Base-by-base conservation (phyloP, 164 flowering plant species). In the Akebia trifoliata region DNA sequence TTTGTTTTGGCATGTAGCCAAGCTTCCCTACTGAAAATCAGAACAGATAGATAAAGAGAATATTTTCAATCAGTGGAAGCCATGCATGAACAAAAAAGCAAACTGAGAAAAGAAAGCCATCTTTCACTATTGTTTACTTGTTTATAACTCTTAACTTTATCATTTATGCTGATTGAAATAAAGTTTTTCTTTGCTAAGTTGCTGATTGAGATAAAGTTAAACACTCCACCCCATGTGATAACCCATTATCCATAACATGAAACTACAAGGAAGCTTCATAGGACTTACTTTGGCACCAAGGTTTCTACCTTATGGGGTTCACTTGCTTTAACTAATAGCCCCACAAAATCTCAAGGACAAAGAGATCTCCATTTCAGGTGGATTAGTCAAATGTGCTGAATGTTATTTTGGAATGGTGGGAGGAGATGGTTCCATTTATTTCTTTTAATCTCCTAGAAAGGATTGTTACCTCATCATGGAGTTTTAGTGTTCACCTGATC, bases 11-110 rank as follows among this genome's bases (percentile, higher is more conserved):
- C 89, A 81, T 81, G 81, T 78, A 87, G 62, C 94, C 94, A 87
- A 76, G 84, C 85, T 80, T 82, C 96, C 64, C 90, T 83, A 76
- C 81, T 78, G 81, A 66, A 77, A 78, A 76, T 55, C 65, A 69
- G 60, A 66, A 66, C 26, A n/a, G n/a, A n/a, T n/a, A n/a, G n/a
- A 58, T 31, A 56, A 15, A 44, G 56, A 72, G 63, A 67, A 76
- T 75, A 77, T 72, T 78, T 67, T 60, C 65, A 48, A 69, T 82
- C 73, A 82, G 83, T 80, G 78, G 74, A 80, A 73, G 81, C 76
- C 84, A 76, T 80, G 77, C 84, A 84, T 62, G 65, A 62, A 36
- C 57, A n/a, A n/a, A 70, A 71, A 67, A 68, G 64, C 35, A 67
- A 66, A 63, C 55, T 57, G 47, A 65, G 58, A 70, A 69, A 80